A percentile compares a stretch with the other conserved stretches of the same genome.
Evolutionary conservation across 2,329 filamentous ascomycete genomes (phyloP).

Genomic region (Aspergillus sp.): DNA sequence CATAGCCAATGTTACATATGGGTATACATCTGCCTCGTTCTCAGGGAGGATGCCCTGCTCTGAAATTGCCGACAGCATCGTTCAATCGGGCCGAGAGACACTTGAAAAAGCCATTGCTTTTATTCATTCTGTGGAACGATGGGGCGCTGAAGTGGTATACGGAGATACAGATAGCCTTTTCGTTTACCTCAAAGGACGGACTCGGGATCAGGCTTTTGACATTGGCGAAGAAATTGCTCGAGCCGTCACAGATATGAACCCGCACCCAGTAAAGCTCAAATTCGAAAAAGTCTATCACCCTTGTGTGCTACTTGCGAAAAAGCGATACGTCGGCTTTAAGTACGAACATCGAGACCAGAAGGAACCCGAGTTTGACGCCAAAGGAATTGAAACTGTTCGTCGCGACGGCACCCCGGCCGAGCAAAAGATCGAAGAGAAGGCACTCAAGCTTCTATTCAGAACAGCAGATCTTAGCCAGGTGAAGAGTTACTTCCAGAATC

Average conservation of each 20-base stretch:
- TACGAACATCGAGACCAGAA: conserved; percentile 77
- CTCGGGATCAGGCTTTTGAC: conserved; percentile 82
- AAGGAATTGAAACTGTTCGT: conserved; percentile 96
- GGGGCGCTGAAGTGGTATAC: conserved; percentile 96
- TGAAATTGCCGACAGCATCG: conserved; percentile 97
- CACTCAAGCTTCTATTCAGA: conserved; percentile 83
- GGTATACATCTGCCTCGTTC: conserved; percentile 95
- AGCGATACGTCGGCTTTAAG: conserved; percentile 97
- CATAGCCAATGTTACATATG: conserved; percentile 98
- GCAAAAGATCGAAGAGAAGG: conserved; percentile 94
- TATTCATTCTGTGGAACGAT: conserved; percentile 82
- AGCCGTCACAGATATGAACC: conserved; percentile 84
- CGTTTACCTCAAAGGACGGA: conserved; percentile 82
- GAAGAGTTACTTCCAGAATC: conserved; percentile 83
- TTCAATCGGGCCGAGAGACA: conserved; percentile 92
- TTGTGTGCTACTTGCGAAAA: conserved; percentile 91
- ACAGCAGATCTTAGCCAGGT: conserved; percentile 86
- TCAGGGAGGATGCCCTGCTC: conserved; percentile 97
- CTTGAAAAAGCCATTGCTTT: conserved; percentile 89
- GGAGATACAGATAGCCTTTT: conserved; percentile 97
- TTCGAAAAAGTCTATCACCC: conserved; percentile 99
- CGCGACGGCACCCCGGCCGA: conserved; percentile 92
- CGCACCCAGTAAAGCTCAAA: conserved; percentile 88
- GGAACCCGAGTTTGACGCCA: conserved; percentile 90
- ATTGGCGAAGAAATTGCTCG: conserved; percentile 91